Conservation (phyloP, 2,329 filamentous ascomycete genomes). For the Penicillium vulpinum region DNA sequence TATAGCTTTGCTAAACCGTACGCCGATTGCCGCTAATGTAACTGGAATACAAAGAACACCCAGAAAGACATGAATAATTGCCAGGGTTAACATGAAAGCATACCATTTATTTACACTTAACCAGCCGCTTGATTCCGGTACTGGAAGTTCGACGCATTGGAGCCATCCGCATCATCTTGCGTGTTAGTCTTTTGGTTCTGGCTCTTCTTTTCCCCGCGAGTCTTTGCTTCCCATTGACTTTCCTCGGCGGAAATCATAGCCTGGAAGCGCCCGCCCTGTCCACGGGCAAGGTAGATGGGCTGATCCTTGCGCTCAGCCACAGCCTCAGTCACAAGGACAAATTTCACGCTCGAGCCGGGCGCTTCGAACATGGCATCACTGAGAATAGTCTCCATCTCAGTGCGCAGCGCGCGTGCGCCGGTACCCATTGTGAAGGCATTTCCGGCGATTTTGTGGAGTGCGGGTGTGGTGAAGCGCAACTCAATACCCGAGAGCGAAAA, state of each 20-base stretch:
- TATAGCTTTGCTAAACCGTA: not conserved
- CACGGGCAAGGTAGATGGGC: slow-evolving; percentile 53
- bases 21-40: not conserved
- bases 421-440: slow-evolving; percentile 69
- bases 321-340: slow-evolving; percentile 70
- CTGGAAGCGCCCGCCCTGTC: slow-evolving; percentile 54
- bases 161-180: slow-evolving; percentile 11
- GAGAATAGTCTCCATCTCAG: slow-evolving; percentile 76
- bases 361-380: slow-evolving; percentile 81
- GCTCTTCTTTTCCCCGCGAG: slow-evolving; percentile 34
- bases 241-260: slow-evolving; percentile 53
- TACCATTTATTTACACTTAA: slow-evolving; percentile 7
- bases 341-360: slow-evolving; percentile 65
- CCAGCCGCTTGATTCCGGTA: slow-evolving; percentile 44
- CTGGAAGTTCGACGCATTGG: slow-evolving; percentile 40
- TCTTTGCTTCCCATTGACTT: slow-evolving; percentile 50
- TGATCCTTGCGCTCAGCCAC: slow-evolving; percentile 64
- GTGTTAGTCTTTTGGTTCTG: slow-evolving; percentile 26
- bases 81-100: not conserved
- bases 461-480: slow-evolving; percentile 77
- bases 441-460: slow-evolving; percentile 77
- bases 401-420: slow-evolving; percentile 75
- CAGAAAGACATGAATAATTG: not conserved
- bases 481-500: slow-evolving; percentile 78
- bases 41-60: not conserved